Percentiles rank a stretch among this genome's conserved stretches.
phyloP scores from a whole-genome alignment of 768 basidiomycete genomes.

The Rossbeevera mucosa region DNA sequence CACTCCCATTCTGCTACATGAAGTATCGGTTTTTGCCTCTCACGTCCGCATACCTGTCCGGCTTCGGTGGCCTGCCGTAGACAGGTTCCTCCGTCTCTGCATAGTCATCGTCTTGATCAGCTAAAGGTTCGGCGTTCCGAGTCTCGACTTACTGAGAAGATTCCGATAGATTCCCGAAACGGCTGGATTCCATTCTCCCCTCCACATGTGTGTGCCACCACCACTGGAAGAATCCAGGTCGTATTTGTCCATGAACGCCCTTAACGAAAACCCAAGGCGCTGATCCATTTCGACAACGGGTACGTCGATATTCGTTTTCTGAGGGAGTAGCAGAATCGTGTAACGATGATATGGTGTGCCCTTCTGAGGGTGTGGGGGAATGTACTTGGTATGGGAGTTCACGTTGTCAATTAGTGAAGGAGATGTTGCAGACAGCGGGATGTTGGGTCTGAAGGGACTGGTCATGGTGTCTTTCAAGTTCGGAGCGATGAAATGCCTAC shows the following conservation, averaged over 20 bases:
- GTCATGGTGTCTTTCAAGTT: not conserved
- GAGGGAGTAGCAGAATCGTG: slow-evolving; percentile 68
- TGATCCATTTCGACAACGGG: slow-evolving; percentile 42
- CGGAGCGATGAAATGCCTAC: slow-evolving; percentile 37
- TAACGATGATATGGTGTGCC: slow-evolving; percentile 93
- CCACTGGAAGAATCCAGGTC: slow-evolving; percentile 50
- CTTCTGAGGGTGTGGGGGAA: slow-evolving; percentile 88
- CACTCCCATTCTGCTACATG: slow-evolving; percentile 5
- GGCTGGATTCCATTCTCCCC: slow-evolving; percentile 66
- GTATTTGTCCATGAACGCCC: slow-evolving; percentile 56
- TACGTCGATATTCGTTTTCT: slow-evolving; percentile 46
- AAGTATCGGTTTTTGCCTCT: slow-evolving; percentile 30
- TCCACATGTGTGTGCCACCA: slow-evolving; percentile 81
- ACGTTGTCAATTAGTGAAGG: slow-evolving; percentile 36
- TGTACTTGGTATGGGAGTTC: slow-evolving; percentile 64
- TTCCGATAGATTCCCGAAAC: slow-evolving; percentile 64
- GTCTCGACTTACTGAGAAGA: slow-evolving; percentile 54
- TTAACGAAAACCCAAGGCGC: slow-evolving; percentile 61
- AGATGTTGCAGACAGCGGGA: slow-evolving; percentile 64
- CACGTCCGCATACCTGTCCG: slow-evolving; percentile 28
- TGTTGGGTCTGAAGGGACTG: slow-evolving; percentile 58
- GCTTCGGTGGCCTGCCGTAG: slow-evolving; percentile 28
- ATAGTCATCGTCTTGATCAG: not conserved
- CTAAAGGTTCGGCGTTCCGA: not conserved
- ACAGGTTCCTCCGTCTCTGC: slow-evolving; percentile 21